These are phyloP conservation scores for Elaeis oleifera DNA, from an alignment of 202 grass and related monocot species.

Conservation along the genomic window DNA sequence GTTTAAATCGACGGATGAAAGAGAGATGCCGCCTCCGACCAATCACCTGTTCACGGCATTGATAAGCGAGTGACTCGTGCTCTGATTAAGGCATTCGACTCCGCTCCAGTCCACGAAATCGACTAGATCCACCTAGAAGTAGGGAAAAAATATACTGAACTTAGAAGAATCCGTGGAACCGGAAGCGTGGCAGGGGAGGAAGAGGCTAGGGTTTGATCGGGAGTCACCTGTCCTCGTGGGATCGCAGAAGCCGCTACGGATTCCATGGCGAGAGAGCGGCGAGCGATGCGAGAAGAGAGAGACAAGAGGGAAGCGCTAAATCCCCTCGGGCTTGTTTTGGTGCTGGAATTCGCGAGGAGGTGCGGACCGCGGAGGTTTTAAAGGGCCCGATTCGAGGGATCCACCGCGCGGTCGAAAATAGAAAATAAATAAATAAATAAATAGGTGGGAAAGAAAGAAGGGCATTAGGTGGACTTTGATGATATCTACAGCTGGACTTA, in stretches of 20 bases:
- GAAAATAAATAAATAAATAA: too few species aligned
- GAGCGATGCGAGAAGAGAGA: not conserved
- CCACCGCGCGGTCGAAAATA: too few species aligned
- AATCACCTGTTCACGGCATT: slow-evolving; percentile 73
- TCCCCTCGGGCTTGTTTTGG: too few species aligned
- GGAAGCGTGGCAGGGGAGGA: not conserved
- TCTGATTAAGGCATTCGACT: slow-evolving; percentile 98
- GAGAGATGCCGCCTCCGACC: not conserved
- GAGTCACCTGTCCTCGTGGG: slow-evolving; percentile 11
- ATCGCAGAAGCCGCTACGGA: slow-evolving; percentile 2
- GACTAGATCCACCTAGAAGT: slow-evolving; percentile 76
- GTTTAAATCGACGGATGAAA: not conserved
- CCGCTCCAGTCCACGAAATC: slow-evolving; percentile 96
- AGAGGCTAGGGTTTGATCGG: not conserved
- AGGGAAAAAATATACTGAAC: not conserved
- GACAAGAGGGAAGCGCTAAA: not conserved
- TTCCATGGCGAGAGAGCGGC: not conserved
- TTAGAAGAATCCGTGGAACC: not conserved
- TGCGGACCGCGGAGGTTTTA: too few species aligned
- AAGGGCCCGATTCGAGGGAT: too few species aligned
- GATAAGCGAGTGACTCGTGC: slow-evolving; percentile 42
- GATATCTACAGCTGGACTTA: too few species aligned
- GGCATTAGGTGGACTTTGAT: too few species aligned
- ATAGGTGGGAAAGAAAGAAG: too few species aligned
- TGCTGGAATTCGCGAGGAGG: too few species aligned